These are phyloP conservation scores for Calocybe cyanea DNA, from an alignment of 768 basidiomycete species.

Conservation along the genomic window DNA sequence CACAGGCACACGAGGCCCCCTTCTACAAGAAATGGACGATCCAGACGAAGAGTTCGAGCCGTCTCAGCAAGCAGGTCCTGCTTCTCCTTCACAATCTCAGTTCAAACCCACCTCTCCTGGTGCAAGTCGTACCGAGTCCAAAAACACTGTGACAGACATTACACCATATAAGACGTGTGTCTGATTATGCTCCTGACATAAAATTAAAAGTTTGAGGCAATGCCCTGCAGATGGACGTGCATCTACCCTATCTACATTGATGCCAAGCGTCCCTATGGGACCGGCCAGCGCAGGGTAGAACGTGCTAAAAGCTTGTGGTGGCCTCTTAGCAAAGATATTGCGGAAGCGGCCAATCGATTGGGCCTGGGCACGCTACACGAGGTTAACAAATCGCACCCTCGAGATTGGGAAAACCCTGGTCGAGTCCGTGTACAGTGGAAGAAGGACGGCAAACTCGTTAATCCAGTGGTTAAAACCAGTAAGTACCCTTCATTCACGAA, in stretches of 20 bases:
- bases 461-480: constrained; percentile 75
- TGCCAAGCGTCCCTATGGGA: constrained; percentile 85
- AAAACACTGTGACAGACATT: constrained; percentile 59
- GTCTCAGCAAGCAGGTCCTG: constrained; percentile 47
- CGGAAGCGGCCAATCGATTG: constrained; percentile 72
- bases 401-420: constrained; percentile 98
- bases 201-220: constrained; percentile 14
- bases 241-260: constrained; percentile 98
- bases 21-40: constrained; percentile 69
- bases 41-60: constrained; percentile 51
- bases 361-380: constrained; percentile 84
- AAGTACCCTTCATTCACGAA: constrained; percentile 24
- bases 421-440: constrained; percentile 92
- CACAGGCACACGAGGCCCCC: constrained; percentile 65
- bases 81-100: constrained; percentile 41
- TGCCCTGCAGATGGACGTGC: constrained; percentile 77
- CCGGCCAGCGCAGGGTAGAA: constrained; percentile 77
- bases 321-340: constrained; percentile 92
- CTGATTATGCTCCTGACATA: constrained; percentile 11
- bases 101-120: constrained; percentile 21
- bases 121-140: constrained; percentile 20
- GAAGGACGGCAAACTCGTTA: constrained; percentile 66
- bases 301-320: constrained; percentile 85
- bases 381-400: constrained; percentile 85
- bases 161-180: constrained; percentile 82